Base-by-base conservation (phyloP, 2,329 filamentous ascomycete species). In the Pyrenophora teres region DNA sequence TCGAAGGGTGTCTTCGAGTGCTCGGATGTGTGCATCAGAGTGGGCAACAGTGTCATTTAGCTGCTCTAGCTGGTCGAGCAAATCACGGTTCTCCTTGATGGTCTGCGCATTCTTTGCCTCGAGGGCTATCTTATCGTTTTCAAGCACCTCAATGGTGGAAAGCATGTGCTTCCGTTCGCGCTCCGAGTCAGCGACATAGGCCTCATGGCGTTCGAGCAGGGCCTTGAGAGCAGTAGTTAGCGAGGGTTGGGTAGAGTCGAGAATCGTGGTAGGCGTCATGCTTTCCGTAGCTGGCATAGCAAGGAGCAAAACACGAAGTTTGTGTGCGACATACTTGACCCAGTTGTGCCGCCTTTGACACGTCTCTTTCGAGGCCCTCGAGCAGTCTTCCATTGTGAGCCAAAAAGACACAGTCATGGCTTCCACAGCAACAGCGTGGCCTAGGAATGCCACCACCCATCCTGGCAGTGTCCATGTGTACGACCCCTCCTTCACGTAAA, bases 141-240 rank as follows among this genome's bases (percentile, higher is more conserved):
- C 90, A 45, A 99, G 81, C 58, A 81, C 81, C 63, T 89, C 87
- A 70, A 97, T 92, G 56, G 84, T 89, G 40, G 79, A 75, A 38
- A 84, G 82, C 76, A 97, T 85, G 55, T 87, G 84, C 55, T 81
- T 78, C 54, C 92, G 89, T 72, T 97, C 92, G 63, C 86, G 85
- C 78, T 96, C 92, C 53, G 92, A 91, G 73, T 96, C 91, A 63
- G 87, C 87, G 82, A 97, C 93, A 76, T 96, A 97, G 53, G 89
- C 86, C 79, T 97, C 92, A 83, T 99, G 92, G 66, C 93, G 88
- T 59, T 88, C 86, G 36, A 99, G 85, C 50, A 99, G 82, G 54
- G 92, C 92, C 94, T 97, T 86, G 83, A 78, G 76, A 85, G 63
- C 54, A 58, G 66, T 89, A 46, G 86, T 95, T 76, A 95, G 88